Evolutionary conservation across 352 stramenopile genomes (phyloP).

Genomic region (Thalassiosira sp.): DNA sequence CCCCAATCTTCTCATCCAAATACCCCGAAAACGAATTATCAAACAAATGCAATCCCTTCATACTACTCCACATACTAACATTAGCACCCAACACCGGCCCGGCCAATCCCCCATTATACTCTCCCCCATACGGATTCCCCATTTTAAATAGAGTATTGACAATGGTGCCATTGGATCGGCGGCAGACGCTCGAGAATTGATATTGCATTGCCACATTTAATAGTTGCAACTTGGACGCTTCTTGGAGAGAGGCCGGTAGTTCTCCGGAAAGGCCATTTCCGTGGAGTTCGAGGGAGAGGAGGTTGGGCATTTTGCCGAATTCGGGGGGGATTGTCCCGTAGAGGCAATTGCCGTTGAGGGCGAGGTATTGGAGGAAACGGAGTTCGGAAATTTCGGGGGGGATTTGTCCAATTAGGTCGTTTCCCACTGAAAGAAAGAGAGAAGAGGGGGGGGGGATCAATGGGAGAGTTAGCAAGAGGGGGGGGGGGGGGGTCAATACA

Average conservation of each 20-base stretch:
- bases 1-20: slow-evolving; percentile 15
- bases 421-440: slow-evolving; percentile 23
- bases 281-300: slow-evolving; percentile 59
- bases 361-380: slow-evolving; percentile 54
- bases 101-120: slow-evolving; percentile 21
- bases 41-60: slow-evolving; percentile 24
- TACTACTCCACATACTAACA: slow-evolving; percentile 24
- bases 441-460: neutral
- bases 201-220: slow-evolving; percentile 37
- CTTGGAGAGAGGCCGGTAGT: slow-evolving; percentile 29
- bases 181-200: slow-evolving; percentile 3
- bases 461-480: too few relatives aligned
- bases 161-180: slow-evolving; percentile 12
- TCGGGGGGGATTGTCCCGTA: slow-evolving; percentile 54
- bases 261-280: slow-evolving; percentile 47
- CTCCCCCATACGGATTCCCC: slow-evolving; percentile 3
- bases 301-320: slow-evolving; percentile 44
- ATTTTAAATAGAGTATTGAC: slow-evolving; percentile 15
- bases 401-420: slow-evolving; percentile 57
- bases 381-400: slow-evolving; percentile 59
- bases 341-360: slow-evolving; percentile 47
- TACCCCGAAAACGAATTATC: slow-evolving; percentile 24
- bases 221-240: slow-evolving; percentile 31
- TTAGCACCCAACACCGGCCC: slow-evolving; percentile 7
- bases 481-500: neutral